Evolutionary conservation across 495 filamentous ascomycete genomes (phyloP).

Genomic region (Penicillium ucsense): DNA sequence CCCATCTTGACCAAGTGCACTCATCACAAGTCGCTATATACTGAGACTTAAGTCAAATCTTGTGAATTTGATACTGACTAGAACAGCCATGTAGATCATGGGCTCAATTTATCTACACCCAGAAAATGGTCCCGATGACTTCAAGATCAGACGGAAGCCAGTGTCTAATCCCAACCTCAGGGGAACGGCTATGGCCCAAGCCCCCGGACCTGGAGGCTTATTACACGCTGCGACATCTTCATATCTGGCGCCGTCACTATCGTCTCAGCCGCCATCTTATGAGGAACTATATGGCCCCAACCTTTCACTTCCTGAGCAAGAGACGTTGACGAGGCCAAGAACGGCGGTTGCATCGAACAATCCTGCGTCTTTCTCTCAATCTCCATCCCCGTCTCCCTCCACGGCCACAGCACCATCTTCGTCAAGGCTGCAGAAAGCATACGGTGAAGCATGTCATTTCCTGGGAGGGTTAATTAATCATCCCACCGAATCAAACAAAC

Average conservation of each 20-base stretch:
- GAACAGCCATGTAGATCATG: constrained; percentile 5
- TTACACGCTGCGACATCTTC: constrained; percentile 6
- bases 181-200: constrained; percentile 10
- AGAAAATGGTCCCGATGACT: constrained; percentile 6
- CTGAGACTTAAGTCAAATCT: too few species aligned
- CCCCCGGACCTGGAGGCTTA: constrained; percentile 1
- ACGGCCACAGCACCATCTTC: background rate
- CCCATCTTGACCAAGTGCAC: too few species aligned
- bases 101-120: constrained; percentile 8
- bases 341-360: constrained; percentile 8
- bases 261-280: constrained; percentile 15
- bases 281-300: constrained; percentile 12
- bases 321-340: constrained; percentile 3
- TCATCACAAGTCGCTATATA: too few species aligned
- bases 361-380: constrained; percentile 1
- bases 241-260: constrained; percentile 4
- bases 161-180: constrained; percentile 19
- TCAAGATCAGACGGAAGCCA: constrained; percentile 17
- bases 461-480: constrained; percentile 53
- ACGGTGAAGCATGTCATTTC: constrained; percentile 51
- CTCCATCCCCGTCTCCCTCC: constrained; percentile 5
- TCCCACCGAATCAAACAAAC: constrained; percentile 53
- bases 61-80: background rate
- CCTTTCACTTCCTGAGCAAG: background rate
- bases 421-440: constrained; percentile 28